Conservation (phyloP, 192 early-diverging fungal species). For the Entophlyctis helioformis region DNA sequence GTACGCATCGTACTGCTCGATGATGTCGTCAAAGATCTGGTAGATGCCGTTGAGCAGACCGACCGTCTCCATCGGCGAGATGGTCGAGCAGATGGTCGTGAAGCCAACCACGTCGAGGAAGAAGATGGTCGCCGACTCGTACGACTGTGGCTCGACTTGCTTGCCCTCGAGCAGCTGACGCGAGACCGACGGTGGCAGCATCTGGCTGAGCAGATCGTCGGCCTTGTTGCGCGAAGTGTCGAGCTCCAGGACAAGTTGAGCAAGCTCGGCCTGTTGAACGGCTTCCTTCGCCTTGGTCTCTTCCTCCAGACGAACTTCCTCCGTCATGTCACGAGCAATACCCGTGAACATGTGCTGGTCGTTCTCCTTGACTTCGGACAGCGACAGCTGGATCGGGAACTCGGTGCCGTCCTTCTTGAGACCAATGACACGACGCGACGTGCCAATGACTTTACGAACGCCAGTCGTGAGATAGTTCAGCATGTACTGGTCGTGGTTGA, state of each 20-base stretch:
- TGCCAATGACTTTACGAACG: no score
- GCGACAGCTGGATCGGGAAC: constrained; percentile 22
- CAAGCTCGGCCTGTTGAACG: no score
- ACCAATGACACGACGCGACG: constrained; percentile 4
- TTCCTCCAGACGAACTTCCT: constrained; percentile 9
- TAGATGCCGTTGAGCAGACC: constrained; percentile 25
- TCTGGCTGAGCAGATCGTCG: constrained; percentile 17
- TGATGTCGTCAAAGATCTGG: constrained; percentile 19
- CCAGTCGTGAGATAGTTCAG: not conserved
- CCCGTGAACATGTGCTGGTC: constrained; percentile 29
- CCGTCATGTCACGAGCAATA: constrained; percentile 23
- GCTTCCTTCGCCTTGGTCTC: no score
- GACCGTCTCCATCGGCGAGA: constrained; percentile 19
- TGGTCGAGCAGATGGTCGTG: constrained; percentile 15
- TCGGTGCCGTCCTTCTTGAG: constrained; percentile 12
- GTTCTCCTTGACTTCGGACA: constrained; percentile 20
- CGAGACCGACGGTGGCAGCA: constrained; percentile 18
- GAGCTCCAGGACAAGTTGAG: no score
- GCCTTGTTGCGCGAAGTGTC: not conserved
- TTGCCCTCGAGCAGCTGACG: constrained; percentile 16
- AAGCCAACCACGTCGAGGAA: constrained; percentile 29
- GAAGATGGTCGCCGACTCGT: constrained; percentile 18
- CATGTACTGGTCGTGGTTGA: constrained; percentile 5
- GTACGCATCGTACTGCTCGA: constrained; percentile 20
- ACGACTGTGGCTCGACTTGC: constrained; percentile 12